Evolutionary conservation across 495 filamentous ascomycete species (phyloP).

Genomic region (Penicillium pancosmium): DNA sequence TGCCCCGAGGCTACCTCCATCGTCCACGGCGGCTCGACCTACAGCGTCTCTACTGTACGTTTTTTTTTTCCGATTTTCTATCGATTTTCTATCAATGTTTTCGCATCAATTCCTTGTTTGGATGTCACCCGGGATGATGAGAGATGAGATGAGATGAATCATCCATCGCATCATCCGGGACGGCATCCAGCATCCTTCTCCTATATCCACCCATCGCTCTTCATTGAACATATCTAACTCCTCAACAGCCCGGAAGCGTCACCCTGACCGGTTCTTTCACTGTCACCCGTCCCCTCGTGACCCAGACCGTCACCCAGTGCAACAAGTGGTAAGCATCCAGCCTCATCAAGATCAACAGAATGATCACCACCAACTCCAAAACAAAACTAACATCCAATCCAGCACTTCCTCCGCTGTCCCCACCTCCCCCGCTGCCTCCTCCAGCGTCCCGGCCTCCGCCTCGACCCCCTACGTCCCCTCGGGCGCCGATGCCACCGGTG

Average conservation of each 20-base stretch:
- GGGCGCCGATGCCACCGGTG: conserved; percentile 17
- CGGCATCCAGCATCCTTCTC: neutral
- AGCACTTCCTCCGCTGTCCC: conserved; percentile 29
- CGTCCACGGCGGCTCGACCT: conserved; percentile 69
- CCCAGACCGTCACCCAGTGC: conserved; percentile 65
- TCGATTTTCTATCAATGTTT: too few species aligned
- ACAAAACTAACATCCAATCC: conserved; percentile 4
- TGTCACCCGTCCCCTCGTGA: conserved; percentile 68
- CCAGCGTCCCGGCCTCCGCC: conserved; percentile 34
- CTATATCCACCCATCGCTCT: neutral
- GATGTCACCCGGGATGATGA: neutral
- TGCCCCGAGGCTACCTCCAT: conserved; percentile 78
- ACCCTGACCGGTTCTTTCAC: conserved; percentile 70
- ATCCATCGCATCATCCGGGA: neutral
- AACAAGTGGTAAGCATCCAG: conserved; percentile 58
- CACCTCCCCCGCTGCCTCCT: conserved; percentile 54
- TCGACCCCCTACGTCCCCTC: conserved; percentile 55
- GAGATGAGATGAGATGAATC: neutral
- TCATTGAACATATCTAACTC: conserved; percentile 19
- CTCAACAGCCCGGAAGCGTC: conserved; percentile 65
- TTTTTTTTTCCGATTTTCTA: conserved; percentile 9
- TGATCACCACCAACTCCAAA: neutral
- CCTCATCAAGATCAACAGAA: conserved; percentile 6
- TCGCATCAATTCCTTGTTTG: too few species aligned
- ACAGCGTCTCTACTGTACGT: conserved; percentile 74